These are phyloP conservation scores for Penicillium samsonianum DNA, from an alignment of 495 filamentous ascomycete genomes.

Conservation along the genomic window DNA sequence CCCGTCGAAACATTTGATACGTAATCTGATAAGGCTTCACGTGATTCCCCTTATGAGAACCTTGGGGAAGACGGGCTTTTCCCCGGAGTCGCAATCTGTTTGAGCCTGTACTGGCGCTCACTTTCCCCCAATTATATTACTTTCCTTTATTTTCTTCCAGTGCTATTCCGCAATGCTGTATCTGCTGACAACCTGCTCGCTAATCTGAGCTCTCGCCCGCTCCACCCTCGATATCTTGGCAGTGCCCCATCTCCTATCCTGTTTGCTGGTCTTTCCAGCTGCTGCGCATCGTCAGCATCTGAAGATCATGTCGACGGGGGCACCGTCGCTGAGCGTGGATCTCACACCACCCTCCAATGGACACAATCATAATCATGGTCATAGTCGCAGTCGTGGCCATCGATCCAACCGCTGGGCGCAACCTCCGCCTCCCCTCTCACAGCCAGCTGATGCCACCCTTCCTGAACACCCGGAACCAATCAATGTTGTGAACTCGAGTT, in stretches of 20 bases:
- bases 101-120: not conserved
- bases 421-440: slow-evolving; percentile 35
- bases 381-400: slow-evolving; percentile 45
- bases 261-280: slow-evolving; percentile 9
- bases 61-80: slow-evolving; percentile 4
- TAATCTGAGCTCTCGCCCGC: slow-evolving; percentile 9
- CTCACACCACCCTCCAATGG: slow-evolving; percentile 30
- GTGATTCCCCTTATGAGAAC: slow-evolving; percentile 12
- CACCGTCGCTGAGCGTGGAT: slow-evolving; percentile 36
- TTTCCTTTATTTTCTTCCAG: not conserved
- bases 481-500: slow-evolving; percentile 17
- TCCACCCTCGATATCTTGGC: slow-evolving; percentile 17
- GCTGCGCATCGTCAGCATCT: slow-evolving; percentile 12
- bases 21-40: slow-evolving; percentile 12
- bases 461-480: slow-evolving; percentile 22
- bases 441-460: slow-evolving; percentile 22
- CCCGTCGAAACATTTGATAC: not conserved
- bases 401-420: slow-evolving; percentile 41
- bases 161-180: slow-evolving; percentile 4
- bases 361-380: slow-evolving; percentile 34
- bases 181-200: slow-evolving; percentile 2
- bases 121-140: slow-evolving; percentile 2
- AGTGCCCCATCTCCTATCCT: slow-evolving; percentile 9
- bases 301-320: slow-evolving; percentile 44
- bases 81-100: not conserved